These are phyloP conservation scores for Calonectria pauciramosa DNA, from an alignment of 2,329 filamentous ascomycete genomes.

Conservation along the genomic window DNA sequence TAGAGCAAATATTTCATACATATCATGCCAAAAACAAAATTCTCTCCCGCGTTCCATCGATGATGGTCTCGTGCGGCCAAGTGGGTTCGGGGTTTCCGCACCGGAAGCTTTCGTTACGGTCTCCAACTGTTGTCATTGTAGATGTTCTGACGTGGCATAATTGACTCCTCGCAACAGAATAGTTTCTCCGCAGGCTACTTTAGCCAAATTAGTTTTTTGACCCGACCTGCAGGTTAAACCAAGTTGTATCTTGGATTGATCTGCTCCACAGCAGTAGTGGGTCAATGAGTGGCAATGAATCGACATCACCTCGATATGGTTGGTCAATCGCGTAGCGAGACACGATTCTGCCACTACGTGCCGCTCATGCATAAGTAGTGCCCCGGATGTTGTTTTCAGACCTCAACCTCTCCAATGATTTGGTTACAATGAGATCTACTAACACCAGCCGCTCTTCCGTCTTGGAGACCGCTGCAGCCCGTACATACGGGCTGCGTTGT, in stretches of 20 bases:
- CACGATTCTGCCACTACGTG: not conserved
- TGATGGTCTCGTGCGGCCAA: not conserved
- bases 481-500: not conserved
- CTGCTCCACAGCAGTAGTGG: not conserved
- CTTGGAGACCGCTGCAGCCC: not conserved
- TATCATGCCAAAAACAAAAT: too few species aligned
- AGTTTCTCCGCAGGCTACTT: not conserved
- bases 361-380: not conserved
- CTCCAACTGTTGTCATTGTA: too few species aligned
- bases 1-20: too few species aligned
- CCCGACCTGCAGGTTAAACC: not conserved
- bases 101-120: too few species aligned
- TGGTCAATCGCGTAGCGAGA: too few species aligned
- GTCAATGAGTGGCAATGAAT: not conserved
- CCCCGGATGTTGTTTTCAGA: not conserved
- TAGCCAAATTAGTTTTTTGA: not conserved
- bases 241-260: not conserved
- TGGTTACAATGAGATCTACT: not conserved
- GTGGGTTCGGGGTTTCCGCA: not conserved
- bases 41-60: too few species aligned
- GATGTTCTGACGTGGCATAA: not conserved
- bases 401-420: not conserved
- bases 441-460: not conserved
- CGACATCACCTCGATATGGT: too few species aligned
- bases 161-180: not conserved